Percentiles rank a stretch among this genome's conserved stretches.
These are phyloP conservation scores for Symbiodinium natans DNA, from an alignment of 73 alveolate genomes.

Conservation along the genomic window DNA sequence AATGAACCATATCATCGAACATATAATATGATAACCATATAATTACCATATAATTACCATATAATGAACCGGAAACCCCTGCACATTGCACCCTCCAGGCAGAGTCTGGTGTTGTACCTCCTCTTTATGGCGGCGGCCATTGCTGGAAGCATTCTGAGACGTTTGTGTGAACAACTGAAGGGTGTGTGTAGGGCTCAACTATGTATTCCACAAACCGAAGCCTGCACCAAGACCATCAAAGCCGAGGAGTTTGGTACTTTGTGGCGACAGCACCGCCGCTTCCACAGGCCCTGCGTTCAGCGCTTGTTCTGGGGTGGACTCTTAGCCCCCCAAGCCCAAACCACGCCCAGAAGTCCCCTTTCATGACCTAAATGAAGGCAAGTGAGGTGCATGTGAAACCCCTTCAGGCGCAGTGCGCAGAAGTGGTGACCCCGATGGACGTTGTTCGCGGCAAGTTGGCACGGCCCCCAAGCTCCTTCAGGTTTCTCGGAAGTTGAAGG, in stretches of 20 bases:
- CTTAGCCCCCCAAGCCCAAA: neutral
- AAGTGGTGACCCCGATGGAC: conserved; percentile 67
- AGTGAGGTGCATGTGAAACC: neutral
- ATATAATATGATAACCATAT: no score
- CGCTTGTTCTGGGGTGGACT: neutral
- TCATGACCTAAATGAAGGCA: neutral
- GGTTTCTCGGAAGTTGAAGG: neutral
- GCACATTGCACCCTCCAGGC: conserved; percentile 1
- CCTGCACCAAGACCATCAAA: no score
- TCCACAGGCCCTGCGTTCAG: conserved; percentile 16
- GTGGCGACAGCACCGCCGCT: conserved; percentile 57
- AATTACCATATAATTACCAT: no score
- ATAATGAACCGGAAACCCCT: no score
- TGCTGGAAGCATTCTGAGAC: neutral
- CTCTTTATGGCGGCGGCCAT: conserved; percentile 57
- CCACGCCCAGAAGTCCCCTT: neutral
- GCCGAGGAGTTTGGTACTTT: conserved; percentile 38
- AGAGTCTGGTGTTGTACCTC: conserved; percentile 59
- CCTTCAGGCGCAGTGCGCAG: conserved; percentile 50
- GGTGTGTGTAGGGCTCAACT: no score
- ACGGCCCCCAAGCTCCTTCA: neutral
- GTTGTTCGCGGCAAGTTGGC: conserved; percentile 60
- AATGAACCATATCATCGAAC: no score
- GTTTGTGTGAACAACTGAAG: no score
- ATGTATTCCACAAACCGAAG: no score